Evolutionary conservation across 2,329 filamentous ascomycete genomes (phyloP).

Genomic region (Aureobasidium sp.): DNA sequence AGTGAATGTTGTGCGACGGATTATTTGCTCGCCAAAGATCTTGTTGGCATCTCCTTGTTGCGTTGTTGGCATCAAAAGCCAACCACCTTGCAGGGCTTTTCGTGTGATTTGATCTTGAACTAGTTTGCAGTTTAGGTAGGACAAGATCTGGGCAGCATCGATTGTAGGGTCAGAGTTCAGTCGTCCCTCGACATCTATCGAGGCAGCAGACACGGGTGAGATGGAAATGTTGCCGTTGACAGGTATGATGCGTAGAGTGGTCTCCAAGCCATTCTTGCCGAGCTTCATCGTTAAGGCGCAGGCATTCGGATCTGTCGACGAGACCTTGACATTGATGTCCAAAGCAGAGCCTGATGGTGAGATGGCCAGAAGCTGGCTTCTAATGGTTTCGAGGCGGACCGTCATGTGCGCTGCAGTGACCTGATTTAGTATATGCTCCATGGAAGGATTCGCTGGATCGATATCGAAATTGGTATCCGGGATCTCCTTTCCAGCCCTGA

Average conservation of each 20-base stretch:
- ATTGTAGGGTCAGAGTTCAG: slow-evolving; percentile 57
- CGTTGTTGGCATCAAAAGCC: slow-evolving; percentile 46
- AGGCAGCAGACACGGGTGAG: slow-evolving; percentile 45
- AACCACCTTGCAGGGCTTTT: slow-evolving; percentile 57
- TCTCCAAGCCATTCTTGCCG: slow-evolving; percentile 49
- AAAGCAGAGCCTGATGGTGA: slow-evolving; percentile 53
- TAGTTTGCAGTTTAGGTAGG: slow-evolving; percentile 55
- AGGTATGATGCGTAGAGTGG: slow-evolving; percentile 64
- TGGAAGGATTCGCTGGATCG: slow-evolving; percentile 60
- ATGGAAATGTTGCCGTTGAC: slow-evolving; percentile 71
- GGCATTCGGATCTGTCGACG: slow-evolving; percentile 55
- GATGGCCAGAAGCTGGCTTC: slow-evolving; percentile 51
- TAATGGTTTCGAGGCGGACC: slow-evolving; percentile 61
- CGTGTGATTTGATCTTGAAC: slow-evolving; percentile 56
- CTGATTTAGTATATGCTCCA: slow-evolving; percentile 64
- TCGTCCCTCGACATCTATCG: slow-evolving; percentile 50
- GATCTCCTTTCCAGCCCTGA: slow-evolving; percentile 71
- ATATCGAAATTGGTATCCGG: slow-evolving; percentile 60
- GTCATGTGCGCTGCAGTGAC: slow-evolving; percentile 70
- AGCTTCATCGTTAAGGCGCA: slow-evolving; percentile 65
- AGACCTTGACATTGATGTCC: slow-evolving; percentile 51
- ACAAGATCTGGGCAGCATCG: slow-evolving; percentile 52
- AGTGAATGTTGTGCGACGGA: slow-evolving; percentile 61
- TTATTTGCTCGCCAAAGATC: slow-evolving; percentile 56
- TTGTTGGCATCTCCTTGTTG: slow-evolving; percentile 50